These are phyloP conservation scores for Ampelocalamus luodianensis DNA, from an alignment of 176 grass and related monocot genomes.

Conservation along the genomic window DNA sequence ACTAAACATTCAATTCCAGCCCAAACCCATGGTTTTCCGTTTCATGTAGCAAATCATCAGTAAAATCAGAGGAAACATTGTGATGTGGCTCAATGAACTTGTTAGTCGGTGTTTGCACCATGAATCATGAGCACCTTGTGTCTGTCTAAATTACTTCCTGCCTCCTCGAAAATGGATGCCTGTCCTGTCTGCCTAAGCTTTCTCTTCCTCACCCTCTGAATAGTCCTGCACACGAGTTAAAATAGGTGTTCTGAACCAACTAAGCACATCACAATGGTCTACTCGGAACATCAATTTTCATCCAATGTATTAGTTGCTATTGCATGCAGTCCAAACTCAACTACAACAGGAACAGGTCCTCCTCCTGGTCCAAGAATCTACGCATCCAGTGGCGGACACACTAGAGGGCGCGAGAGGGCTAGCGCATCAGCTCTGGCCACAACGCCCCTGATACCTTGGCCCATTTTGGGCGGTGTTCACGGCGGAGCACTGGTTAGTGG, in stretches of 20 bases:
- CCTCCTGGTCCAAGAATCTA: constrained; percentile 12
- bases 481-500: no score
- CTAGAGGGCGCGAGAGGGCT: no score
- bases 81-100: background rate
- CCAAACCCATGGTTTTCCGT: background rate
- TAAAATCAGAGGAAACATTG: background rate
- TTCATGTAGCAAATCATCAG: background rate
- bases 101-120: background rate
- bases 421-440: no score
- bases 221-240: background rate
- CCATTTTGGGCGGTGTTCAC: no score
- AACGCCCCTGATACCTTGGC: no score
- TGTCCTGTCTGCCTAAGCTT: background rate
- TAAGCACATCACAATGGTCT: background rate
- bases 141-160: background rate
- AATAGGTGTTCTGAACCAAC: background rate
- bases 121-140: background rate
- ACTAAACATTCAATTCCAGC: background rate
- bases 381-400: background rate
- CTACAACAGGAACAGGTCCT: background rate
- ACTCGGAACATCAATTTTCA: background rate
- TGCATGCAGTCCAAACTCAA: background rate
- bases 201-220: background rate
- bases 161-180: background rate
- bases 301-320: background rate